A percentile compares a stretch with the other conserved stretches of the same genome.
Conservation (phyloP, 208 protist species). For the Leishmania arabica region DNA sequence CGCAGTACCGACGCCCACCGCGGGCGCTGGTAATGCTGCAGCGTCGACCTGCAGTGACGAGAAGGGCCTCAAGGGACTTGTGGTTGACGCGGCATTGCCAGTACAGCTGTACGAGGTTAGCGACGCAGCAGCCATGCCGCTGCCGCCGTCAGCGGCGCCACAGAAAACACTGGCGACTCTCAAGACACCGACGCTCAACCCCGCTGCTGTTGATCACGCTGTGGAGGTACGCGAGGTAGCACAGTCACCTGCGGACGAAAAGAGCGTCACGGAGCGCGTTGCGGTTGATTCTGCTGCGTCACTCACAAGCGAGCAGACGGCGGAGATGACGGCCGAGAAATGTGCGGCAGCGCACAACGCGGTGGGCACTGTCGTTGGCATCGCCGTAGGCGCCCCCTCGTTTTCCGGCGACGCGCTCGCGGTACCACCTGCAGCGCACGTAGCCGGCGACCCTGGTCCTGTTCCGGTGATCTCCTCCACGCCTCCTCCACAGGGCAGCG, state of each 20-base stretch:
- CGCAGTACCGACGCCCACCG: not conserved
- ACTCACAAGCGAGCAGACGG: too few relatives aligned
- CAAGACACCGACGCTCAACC: not conserved
- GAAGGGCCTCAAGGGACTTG: not conserved
- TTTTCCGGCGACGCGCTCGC: not conserved
- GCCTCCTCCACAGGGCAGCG: not conserved
- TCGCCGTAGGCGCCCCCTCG: not conserved
- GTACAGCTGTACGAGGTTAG: not conserved
- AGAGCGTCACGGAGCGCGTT: not conserved
- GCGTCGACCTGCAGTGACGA: not conserved
- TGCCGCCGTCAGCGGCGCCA: not conserved
- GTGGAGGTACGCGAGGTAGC: not conserved
- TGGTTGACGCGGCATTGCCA: not conserved
- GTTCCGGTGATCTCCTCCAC: not conserved
- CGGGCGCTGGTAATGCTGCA: not conserved
- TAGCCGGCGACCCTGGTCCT: not conserved
- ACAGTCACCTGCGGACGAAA: not conserved
- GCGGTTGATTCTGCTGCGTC: not conserved
- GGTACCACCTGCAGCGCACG: not conserved
- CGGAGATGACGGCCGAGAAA: not conserved
- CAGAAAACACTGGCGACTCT: not conserved
- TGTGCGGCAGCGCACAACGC: too few relatives aligned
- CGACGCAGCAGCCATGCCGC: not conserved
- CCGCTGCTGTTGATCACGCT: not conserved
- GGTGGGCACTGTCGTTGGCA: not conserved